Base-by-base conservation (phyloP, 2,329 filamentous ascomycete genomes). In the Pezizomycotina sp. region DNA sequence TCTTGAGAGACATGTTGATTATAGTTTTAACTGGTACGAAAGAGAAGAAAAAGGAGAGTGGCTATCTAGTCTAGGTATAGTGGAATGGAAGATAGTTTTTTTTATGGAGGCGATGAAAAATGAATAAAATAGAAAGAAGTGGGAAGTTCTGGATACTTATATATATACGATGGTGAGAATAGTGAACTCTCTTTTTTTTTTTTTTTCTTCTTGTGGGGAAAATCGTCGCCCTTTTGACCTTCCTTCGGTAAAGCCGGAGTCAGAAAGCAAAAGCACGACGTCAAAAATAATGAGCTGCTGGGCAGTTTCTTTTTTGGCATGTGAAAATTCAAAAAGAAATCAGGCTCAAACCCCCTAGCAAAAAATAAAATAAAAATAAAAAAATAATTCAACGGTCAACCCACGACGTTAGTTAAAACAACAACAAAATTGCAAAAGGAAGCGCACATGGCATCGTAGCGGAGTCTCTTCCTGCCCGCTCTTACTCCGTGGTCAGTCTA, bases 1-100 rank as follows among this genome's bases (percentile, higher is more conserved):
- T 33, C 30, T 40, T 40, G 32, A 44, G 29, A 34, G 41, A 29
- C 41, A 44, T 44, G 14, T 18, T 20, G 23, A 18, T 20, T 18
- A 30, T 4, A 21, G 13, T 19, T 32, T 22, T 32, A 18, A 8
- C 16, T 31, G 20, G 5, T 21, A 14, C n/a, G 16, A 14, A 23
- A 33, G 6, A 25, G 12, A 26, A 12, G 20, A 15, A n/a, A n/a
- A n/a, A n/a, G n/a, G n/a, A n/a, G n/a, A n/a, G n/a, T 23, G 30
- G 9, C 9, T 23, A 23, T 23, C 6, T 34, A 18, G 15, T 10
- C 14, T 13, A 26, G 13, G 30, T 4, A 10, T 16, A 24, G 4
- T 9, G 31, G 7, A 26, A 25, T 15, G 15, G 25, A 28, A 27
- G 10, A 15, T 10, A 18, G 12, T 12, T 8, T n/a, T n/a, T 24